These are phyloP conservation scores for Magnusiomyces clavatus DNA, from an alignment of 1,139 yeast genomes.

Conservation along the genomic window DNA sequence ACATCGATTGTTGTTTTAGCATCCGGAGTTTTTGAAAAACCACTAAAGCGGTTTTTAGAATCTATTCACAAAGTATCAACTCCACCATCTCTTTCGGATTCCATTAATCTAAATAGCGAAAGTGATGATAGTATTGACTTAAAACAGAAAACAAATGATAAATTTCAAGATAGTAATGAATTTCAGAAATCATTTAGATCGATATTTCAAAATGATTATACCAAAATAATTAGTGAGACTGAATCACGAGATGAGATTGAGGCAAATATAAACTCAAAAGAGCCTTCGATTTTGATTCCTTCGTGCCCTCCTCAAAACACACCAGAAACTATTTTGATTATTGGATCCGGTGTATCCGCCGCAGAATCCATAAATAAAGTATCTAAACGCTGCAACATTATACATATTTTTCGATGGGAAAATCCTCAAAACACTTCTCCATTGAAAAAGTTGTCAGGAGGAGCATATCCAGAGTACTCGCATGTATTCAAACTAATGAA, in stretches of 20 bases:
- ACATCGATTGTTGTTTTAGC: conserved; percentile 27
- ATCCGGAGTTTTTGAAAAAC: conserved; percentile 28
- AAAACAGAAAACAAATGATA: no score
- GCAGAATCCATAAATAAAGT: conserved; percentile 27
- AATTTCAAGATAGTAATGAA: no score
- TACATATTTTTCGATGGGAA: conserved; percentile 29
- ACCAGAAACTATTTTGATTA: conserved; percentile 20
- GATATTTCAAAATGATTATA: no score
- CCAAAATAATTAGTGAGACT: no score
- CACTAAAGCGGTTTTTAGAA: conserved; percentile 12
- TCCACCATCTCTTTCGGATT: no score
- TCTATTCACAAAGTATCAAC: not conserved
- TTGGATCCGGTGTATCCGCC: conserved; percentile 34
- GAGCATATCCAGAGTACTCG: conserved; percentile 31
- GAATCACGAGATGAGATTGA: not conserved
- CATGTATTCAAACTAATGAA: conserved; percentile 26
- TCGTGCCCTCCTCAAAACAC: conserved; percentile 5
- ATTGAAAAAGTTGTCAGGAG: conserved; percentile 26
- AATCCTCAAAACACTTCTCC: conserved; percentile 22
- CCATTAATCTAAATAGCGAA: no score
- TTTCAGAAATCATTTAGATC: no score
- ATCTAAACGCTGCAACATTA: conserved; percentile 9
- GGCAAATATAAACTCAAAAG: conserved; percentile 7
- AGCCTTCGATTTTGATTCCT: conserved; percentile 13
- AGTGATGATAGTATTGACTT: no score